Percentiles rank a stretch among this genome's conserved stretches.
These are phyloP conservation scores for Lasiodiplodia theobromae DNA, from an alignment of 2,329 filamentous ascomycete genomes.

Conservation along the genomic window DNA sequence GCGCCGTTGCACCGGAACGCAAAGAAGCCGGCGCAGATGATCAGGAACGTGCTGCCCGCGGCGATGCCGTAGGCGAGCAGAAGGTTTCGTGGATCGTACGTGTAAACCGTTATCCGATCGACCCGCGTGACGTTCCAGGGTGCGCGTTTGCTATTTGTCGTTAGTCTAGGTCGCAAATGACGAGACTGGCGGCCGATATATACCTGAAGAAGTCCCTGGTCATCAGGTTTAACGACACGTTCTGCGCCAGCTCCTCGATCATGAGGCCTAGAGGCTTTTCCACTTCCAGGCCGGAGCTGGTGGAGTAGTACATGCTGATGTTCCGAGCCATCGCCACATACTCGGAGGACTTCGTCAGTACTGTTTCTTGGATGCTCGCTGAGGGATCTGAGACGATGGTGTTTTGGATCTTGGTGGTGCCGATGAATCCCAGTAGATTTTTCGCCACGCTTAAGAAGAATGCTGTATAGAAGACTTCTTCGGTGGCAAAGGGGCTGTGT, in stretches of 20 bases:
- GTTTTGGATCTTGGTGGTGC: not conserved
- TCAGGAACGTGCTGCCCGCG: not conserved
- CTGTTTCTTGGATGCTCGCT: not conserved
- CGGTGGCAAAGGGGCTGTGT: not conserved
- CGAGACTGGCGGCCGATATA: no score
- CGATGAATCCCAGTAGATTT: not conserved
- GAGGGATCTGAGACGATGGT: not conserved
- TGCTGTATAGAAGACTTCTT: not conserved
- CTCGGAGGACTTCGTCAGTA: not conserved
- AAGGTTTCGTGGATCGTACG: not conserved
- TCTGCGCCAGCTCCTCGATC: not conserved
- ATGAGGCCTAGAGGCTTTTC: not conserved
- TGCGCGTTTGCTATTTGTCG: not conserved
- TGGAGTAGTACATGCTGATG: not conserved
- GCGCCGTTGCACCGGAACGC: not conserved
- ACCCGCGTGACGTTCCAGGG: not conserved
- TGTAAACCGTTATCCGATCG: not conserved
- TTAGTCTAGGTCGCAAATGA: not conserved
- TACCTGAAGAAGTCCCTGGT: slow-evolving; percentile 1
- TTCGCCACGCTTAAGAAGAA: not conserved
- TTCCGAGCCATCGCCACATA: not conserved
- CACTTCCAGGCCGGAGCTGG: not conserved
- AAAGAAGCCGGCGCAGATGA: not conserved
- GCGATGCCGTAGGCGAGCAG: not conserved
- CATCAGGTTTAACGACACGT: not conserved